Evolutionary conservation across 1,284 basidiomycete species (phyloP).

Genomic region (Trichosporon faecale): DNA sequence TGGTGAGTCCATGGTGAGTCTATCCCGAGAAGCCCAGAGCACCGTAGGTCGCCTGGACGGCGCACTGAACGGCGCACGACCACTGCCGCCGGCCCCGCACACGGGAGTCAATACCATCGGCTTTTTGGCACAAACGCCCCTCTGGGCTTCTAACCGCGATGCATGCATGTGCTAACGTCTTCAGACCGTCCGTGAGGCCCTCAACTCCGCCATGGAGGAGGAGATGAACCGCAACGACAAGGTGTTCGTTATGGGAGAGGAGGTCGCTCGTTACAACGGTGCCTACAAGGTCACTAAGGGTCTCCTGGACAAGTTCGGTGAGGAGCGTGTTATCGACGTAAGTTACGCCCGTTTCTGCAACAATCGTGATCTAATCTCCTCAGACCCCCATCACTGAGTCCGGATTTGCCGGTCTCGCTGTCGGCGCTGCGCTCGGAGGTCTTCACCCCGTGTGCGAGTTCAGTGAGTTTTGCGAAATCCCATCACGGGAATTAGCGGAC

Average conservation of each 20-base stretch:
- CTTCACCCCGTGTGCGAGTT: conserved; percentile 98
- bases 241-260: conserved; percentile 96
- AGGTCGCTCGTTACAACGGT: conserved; percentile 98
- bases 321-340: conserved; percentile 91
- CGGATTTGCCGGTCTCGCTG: conserved; percentile 96
- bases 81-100: conserved; percentile 19
- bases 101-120: conserved; percentile 13
- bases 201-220: conserved; percentile 98
- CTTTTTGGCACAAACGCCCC: conserved; percentile 7
- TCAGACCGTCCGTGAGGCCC: conserved; percentile 96
- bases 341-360: conserved; percentile 26
- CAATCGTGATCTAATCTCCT: background rate
- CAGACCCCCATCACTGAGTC: conserved; percentile 93
- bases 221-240: conserved; percentile 96
- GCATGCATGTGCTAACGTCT: conserved; percentile 4
- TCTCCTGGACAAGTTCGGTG: conserved; percentile 97
- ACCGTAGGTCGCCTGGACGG: background rate
- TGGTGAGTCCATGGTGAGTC: conserved; percentile 44
- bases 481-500: background rate
- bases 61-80: background rate
- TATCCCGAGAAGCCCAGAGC: background rate
- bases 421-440: conserved; percentile 90
- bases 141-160: background rate
- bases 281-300: conserved; percentile 99
- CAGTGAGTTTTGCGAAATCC: conserved; percentile 54